These are phyloP conservation scores for Didymella pinodella DNA, from an alignment of 2,329 filamentous ascomycete genomes.

Conservation along the genomic window DNA sequence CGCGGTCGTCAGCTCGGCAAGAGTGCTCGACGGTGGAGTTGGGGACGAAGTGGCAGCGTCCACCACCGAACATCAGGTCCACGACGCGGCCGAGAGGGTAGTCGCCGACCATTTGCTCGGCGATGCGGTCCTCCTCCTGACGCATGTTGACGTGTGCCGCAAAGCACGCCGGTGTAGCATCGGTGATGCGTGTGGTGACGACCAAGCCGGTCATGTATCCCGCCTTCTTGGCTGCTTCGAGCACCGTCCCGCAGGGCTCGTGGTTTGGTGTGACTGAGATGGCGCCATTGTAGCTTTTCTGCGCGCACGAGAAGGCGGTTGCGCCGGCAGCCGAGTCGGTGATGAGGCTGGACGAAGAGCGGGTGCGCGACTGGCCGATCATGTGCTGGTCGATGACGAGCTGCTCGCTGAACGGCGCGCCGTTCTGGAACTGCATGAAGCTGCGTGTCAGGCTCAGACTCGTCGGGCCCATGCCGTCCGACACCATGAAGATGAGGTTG, in stretches of 20 bases:
- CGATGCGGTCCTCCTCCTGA: slow-evolving; percentile 86
- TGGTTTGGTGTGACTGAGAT: slow-evolving; percentile 88
- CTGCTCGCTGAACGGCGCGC: slow-evolving; percentile 76
- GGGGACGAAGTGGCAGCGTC: slow-evolving; percentile 89
- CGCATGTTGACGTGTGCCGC: slow-evolving; percentile 84
- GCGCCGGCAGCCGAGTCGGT: slow-evolving; percentile 98
- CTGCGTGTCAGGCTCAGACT: slow-evolving; percentile 85
- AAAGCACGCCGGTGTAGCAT: slow-evolving; percentile 96
- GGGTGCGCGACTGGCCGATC: slow-evolving; percentile 87
- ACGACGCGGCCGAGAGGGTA: slow-evolving; percentile 86
- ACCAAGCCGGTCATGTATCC: slow-evolving; percentile 94
- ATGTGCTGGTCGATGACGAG: slow-evolving; percentile 86
- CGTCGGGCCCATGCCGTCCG: slow-evolving; percentile 96
- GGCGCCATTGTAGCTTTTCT: slow-evolving; percentile 96
- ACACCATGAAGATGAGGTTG: slow-evolving; percentile 99
- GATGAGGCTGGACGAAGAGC: slow-evolving; percentile 82
- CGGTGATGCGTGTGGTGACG: slow-evolving; percentile 92
- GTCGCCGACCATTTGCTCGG: slow-evolving; percentile 88
- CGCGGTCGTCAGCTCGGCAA: slow-evolving; percentile 79
- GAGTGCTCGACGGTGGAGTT: slow-evolving; percentile 77
- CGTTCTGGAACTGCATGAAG: slow-evolving; percentile 80
- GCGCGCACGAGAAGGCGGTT: slow-evolving; percentile 90
- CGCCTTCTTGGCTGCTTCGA: slow-evolving; percentile 91
- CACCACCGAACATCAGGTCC: slow-evolving; percentile 91
- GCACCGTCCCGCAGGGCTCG: slow-evolving; percentile 85